Conservation (phyloP, 2,329 filamentous ascomycete species). For the Colletotrichum nymphaeae region DNA sequence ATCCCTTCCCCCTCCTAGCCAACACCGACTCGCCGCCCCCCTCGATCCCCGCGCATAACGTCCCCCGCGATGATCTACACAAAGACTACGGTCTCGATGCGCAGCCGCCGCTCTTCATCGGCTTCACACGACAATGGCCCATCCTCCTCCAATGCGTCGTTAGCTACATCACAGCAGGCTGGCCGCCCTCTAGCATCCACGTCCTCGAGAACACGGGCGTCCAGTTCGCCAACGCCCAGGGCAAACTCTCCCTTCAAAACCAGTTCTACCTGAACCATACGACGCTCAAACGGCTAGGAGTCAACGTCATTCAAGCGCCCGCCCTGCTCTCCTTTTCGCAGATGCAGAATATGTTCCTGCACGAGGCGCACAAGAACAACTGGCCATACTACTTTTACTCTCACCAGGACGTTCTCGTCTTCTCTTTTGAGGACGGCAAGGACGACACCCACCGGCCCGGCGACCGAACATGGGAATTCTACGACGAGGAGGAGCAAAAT, state of each 20-base stretch:
- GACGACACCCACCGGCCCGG: constrained; percentile 34
- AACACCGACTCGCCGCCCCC: constrained; percentile 44
- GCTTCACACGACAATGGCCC: constrained; percentile 68
- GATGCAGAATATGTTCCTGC: constrained; percentile 65
- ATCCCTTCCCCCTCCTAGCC: constrained; percentile 55
- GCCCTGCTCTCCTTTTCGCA: constrained; percentile 66
- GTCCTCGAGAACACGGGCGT: constrained; percentile 70
- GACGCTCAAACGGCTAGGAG: constrained; percentile 60
- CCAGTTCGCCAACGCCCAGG: constrained; percentile 62
- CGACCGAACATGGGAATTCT: constrained; percentile 36
- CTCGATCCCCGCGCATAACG: constrained; percentile 58
- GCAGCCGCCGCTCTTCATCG: constrained; percentile 65
- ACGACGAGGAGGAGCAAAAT: constrained; percentile 33
- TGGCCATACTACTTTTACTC: constrained; percentile 67
- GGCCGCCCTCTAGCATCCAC: constrained; percentile 67
- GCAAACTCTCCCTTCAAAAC: constrained; percentile 62
- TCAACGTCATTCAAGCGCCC: constrained; percentile 62
- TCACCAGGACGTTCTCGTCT: constrained; percentile 65
- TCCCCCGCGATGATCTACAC: constrained; percentile 50
- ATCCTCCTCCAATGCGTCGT: constrained; percentile 67
- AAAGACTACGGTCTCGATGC: constrained; percentile 50
- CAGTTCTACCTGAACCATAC: constrained; percentile 67
- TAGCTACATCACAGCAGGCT: constrained; percentile 68
- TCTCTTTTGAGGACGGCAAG: constrained; percentile 50
- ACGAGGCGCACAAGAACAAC: constrained; percentile 53